Conservation (phyloP, 2,329 filamentous ascomycete species). For the Fusarium pseudoanthophilum region DNA sequence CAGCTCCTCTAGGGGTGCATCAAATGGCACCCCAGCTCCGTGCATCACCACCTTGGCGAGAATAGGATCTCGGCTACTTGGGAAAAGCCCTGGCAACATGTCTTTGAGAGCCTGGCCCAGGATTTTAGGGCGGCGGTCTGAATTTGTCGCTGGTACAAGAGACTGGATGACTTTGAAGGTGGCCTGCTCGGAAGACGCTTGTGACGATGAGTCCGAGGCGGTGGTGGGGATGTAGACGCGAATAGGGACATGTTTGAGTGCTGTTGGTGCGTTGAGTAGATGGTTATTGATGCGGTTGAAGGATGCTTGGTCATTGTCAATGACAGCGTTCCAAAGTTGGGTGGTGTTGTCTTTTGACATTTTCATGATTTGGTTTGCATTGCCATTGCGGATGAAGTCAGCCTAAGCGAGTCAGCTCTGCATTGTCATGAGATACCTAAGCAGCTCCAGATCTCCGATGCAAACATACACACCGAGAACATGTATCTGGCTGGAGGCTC, state of each 20-base stretch:
- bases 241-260: constrained; percentile 85
- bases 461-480: neutral
- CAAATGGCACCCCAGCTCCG: constrained; percentile 84
- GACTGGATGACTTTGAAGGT: constrained; percentile 81
- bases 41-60: constrained; percentile 88
- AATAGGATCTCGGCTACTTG: constrained; percentile 83
- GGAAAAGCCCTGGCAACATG: constrained; percentile 84
- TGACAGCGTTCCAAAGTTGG: constrained; percentile 82
- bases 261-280: constrained; percentile 78
- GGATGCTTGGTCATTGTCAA: constrained; percentile 77
- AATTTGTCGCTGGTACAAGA: constrained; percentile 66
- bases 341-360: constrained; percentile 86
- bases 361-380: constrained; percentile 89
- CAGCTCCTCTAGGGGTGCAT: constrained; percentile 82
- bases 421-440: neutral
- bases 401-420: constrained; percentile 60
- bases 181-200: constrained; percentile 50
- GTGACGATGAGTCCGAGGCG: constrained; percentile 48
- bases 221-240: constrained; percentile 83
- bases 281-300: constrained; percentile 81
- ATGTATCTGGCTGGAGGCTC: neutral
- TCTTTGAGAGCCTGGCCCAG: constrained; percentile 81
- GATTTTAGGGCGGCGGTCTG: constrained; percentile 55
- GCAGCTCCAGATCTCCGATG: neutral
- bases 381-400: constrained; percentile 88